Base-by-base conservation (phyloP, 768 basidiomycete genomes). In the Nidula microcarpa region DNA sequence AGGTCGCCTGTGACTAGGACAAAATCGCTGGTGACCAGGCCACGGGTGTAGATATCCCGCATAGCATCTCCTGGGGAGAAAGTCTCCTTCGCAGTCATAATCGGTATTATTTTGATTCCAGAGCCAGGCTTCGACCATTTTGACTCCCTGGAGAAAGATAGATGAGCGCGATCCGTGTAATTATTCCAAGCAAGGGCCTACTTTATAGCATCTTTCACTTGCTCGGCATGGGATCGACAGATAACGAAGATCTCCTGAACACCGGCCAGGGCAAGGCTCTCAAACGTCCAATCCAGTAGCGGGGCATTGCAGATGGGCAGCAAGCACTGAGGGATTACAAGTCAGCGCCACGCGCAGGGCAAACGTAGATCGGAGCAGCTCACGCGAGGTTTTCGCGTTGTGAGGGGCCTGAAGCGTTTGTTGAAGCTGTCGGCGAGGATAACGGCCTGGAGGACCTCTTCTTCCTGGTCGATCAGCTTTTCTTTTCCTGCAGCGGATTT, bases 391-490 rank as follows among this genome's bases (percentile, higher is more conserved):
- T 85, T 89, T 65, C 85, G 83, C 35, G 82, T 79, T 37, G 93
- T 95, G n/a, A 97, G 79, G 16, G 94, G 95, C 53, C 88, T 81
- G 65, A 98, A 96, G 52, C 93, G 82, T 62, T 86, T 89, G 76
- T 97, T 95, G 75, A 95, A 97, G 59, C 92, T 94, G 67, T 99
- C 96, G 9, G 96, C 94, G 41, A 99, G 86, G 43, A 99, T 85
- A 52, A 98, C 90, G 14, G 96, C 96, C 64, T 98, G 95, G 0
- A 98, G 75, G 16, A 91, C 84, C 49, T 97, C 89, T 50, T 94
- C 91, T 48, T 93, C 87, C 11, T 85, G 84, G 49, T 77, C 79
- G 36, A 82, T 73, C 11, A 84, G 67, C 55, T 85, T 85, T 58
- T 89, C 87, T 61, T 87, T 88, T 43, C 75, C 75, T 51, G 66